These are phyloP conservation scores for Auricularia auricula-judae DNA, from an alignment of 768 basidiomycete species.

Conservation along the genomic window DNA sequence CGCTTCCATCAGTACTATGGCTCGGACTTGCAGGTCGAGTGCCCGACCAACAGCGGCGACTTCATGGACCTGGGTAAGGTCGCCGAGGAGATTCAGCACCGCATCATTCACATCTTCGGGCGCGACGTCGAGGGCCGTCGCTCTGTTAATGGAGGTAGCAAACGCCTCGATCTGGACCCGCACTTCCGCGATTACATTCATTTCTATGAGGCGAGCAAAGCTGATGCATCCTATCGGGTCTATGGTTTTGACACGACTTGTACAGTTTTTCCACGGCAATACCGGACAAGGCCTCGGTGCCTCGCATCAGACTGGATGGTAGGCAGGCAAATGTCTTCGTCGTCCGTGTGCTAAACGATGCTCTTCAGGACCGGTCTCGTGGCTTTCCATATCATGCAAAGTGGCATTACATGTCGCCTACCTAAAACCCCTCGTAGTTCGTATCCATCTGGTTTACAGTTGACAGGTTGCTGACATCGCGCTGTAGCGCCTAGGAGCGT, in stretches of 20 bases:
- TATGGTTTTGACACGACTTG: not conserved
- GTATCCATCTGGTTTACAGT: slow-evolving; percentile 18
- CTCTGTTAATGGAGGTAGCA: slow-evolving; percentile 85
- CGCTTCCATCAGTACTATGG: slow-evolving; percentile 98
- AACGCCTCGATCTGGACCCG: slow-evolving; percentile 80
- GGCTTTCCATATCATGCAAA: slow-evolving; percentile 85
- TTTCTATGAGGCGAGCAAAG: slow-evolving; percentile 75
- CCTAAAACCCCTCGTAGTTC: slow-evolving; percentile 90
- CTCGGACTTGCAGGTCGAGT: slow-evolving; percentile 79
- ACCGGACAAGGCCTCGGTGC: slow-evolving; percentile 88
- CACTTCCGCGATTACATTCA: slow-evolving; percentile 95
- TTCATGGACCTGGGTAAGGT: slow-evolving; percentile 92
- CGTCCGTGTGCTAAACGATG: not conserved
- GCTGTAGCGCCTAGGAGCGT: slow-evolving; percentile 69
- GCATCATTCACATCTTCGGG: slow-evolving; percentile 98
- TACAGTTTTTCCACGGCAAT: slow-evolving; percentile 90
- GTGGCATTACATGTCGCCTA: slow-evolving; percentile 76
- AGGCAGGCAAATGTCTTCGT: slow-evolving; percentile 13
- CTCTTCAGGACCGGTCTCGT: slow-evolving; percentile 69
- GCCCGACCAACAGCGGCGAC: slow-evolving; percentile 94
- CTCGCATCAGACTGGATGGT: slow-evolving; percentile 98
- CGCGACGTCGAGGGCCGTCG: slow-evolving; percentile 77
- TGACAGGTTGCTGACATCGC: too few relatives aligned
- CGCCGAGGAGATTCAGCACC: slow-evolving; percentile 96
- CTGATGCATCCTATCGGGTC: not conserved